phyloP scores from a whole-genome alignment of 352 stramenopile species.

The Peronosclerospora sorghi region DNA sequence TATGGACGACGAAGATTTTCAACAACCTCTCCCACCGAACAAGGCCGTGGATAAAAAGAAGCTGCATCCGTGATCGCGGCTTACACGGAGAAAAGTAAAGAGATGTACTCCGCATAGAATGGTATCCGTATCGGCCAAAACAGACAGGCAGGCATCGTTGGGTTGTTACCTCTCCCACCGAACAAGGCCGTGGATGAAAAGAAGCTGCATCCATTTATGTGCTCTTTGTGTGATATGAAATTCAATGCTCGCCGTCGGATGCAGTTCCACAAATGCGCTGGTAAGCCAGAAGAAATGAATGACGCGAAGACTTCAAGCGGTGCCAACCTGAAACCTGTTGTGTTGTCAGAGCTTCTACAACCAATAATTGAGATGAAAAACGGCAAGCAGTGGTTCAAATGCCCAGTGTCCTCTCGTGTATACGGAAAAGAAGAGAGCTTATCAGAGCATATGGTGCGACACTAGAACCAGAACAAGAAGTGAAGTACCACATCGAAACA shows the following conservation, averaged over 20 bases:
- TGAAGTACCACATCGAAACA: constrained; percentile 79
- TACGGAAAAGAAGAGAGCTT: constrained; percentile 68
- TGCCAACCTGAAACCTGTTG: constrained; percentile 46
- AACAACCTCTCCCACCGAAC: no score
- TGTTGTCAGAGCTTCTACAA: constrained; percentile 47
- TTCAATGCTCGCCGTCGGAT: constrained; percentile 78
- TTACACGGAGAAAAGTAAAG: constrained; percentile 78
- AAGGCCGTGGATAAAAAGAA: no score
- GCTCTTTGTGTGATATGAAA: constrained; percentile 68
- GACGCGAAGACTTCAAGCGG: constrained; percentile 11
- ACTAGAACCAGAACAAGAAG: constrained; percentile 82
- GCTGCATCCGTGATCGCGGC: constrained; percentile 78
- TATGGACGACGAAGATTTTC: no score
- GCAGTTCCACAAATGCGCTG: constrained; percentile 79
- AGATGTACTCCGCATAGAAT: constrained; percentile 80
- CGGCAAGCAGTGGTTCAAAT: constrained; percentile 82
- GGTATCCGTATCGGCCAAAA: constrained; percentile 51
- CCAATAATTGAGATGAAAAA: constrained; percentile 68
- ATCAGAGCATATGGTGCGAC: constrained; percentile 67
- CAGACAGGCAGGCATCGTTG: constrained; percentile 38
- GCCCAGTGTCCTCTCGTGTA: constrained; percentile 60
- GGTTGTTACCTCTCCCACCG: constrained; percentile 31
- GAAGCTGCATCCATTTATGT: constrained; percentile 80
- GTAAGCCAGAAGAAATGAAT: constrained; percentile 31
- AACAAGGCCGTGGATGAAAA: constrained; percentile 84